Evolutionary conservation across 257 asterid species (phyloP).

Genomic region (Pogostemon cablin): DNA sequence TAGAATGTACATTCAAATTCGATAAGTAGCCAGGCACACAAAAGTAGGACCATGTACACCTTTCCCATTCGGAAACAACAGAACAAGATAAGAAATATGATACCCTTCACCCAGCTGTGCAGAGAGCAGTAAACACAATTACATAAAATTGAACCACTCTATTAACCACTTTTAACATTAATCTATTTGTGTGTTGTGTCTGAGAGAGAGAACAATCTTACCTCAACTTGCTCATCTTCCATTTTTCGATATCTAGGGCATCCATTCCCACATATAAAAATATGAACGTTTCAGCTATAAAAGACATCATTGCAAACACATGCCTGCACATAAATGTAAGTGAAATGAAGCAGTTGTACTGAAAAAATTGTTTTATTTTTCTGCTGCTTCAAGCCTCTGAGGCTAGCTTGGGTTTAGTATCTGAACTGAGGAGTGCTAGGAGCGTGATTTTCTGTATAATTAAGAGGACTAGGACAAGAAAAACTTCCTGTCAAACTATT

Average conservation of each 20-base stretch:
- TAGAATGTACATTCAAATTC: no score
- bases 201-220: slow-evolving; percentile 24
- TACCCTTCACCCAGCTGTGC: no score
- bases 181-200: neutral
- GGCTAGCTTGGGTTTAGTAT: neutral
- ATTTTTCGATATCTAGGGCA: slow-evolving; percentile 80
- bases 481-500: neutral
- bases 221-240: slow-evolving; percentile 83
- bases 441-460: slow-evolving; percentile 7
- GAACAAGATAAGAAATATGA: no score
- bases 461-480: neutral
- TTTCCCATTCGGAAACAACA: no score
- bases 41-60: no score
- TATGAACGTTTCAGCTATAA: slow-evolving; percentile 87
- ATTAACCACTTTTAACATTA: no score
- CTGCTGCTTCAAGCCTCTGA: neutral
- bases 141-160: no score
- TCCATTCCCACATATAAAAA: slow-evolving; percentile 96
- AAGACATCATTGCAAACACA: slow-evolving; percentile 84
- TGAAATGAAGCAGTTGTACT: slow-evolving; percentile 11
- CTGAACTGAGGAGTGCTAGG: neutral
- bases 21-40: no score
- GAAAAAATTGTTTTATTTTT: slow-evolving; percentile 8
- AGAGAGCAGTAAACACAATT: no score
- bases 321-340: slow-evolving; percentile 59